Evolutionary conservation across 331 rosid species (phyloP).

Genomic region (Rhamnella rubrinervis): DNA sequence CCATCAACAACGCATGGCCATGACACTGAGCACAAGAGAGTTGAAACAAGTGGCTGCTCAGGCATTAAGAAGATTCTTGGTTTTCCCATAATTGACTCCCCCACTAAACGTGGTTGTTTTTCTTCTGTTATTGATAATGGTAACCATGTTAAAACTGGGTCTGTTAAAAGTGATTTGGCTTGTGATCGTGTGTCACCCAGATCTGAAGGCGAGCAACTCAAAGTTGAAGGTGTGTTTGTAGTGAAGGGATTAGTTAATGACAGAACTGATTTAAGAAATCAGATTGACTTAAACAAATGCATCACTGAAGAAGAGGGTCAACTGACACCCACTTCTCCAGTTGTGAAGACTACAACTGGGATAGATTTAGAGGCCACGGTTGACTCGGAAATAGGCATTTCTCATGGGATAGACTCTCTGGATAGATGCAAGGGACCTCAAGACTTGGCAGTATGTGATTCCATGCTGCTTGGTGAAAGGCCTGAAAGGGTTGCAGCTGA

Average conservation of each 20-base stretch:
- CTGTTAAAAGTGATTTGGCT: conserved; percentile 1
- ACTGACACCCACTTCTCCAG: conserved; percentile 14
- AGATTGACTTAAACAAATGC: conserved; percentile 35
- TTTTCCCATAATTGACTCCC: conserved; percentile 31
- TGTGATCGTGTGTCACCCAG: not conserved
- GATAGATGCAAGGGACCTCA: conserved; percentile 13
- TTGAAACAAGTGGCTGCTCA: conserved; percentile 26
- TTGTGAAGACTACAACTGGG: not conserved
- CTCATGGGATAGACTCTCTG: conserved; percentile 12
- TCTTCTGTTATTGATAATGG: conserved; percentile 4
- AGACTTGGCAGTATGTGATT: not conserved
- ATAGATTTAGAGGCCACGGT: conserved; percentile 32
- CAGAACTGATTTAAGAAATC: conserved; percentile 6
- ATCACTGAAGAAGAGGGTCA: conserved; percentile 30
- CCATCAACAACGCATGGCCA: conserved; percentile 9
- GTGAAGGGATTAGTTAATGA: conserved; percentile 11
- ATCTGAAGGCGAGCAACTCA: conserved; percentile 13
- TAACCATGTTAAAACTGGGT: not conserved
- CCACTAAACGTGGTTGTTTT: conserved; percentile 13
- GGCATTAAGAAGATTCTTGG: conserved; percentile 33
- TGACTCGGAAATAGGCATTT: conserved; percentile 8
- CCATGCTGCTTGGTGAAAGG: not conserved
- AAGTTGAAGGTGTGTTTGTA: not conserved
- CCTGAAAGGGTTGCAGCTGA: conserved; percentile 31
- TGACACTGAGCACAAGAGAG: conserved; percentile 18